phyloP scores from a whole-genome alignment of 768 basidiomycete genomes.

The Boletus rubescentipes region DNA sequence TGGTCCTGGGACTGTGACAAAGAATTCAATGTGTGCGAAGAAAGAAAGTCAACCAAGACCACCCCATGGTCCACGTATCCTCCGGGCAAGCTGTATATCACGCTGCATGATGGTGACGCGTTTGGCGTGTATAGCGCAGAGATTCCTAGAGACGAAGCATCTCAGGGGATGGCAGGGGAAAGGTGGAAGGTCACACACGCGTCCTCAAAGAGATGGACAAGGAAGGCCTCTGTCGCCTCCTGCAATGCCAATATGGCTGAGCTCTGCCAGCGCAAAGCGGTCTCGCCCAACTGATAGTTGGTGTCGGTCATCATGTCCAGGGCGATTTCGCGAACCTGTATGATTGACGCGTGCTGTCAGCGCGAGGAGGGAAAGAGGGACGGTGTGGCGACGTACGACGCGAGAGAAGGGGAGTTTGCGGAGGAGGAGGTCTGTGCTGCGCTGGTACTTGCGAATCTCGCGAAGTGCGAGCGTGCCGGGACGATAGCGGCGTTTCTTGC shows the following conservation, averaged over 20 bases:
- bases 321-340: constrained; percentile 95
- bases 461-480: constrained; percentile 89
- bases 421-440: constrained; percentile 85
- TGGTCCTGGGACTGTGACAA: neutral
- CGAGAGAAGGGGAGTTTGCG: constrained; percentile 91
- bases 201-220: constrained; percentile 97
- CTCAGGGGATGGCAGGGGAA: neutral
- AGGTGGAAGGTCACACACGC: constrained; percentile 62
- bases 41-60: constrained; percentile 50
- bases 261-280: constrained; percentile 88
- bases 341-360: constrained; percentile 1
- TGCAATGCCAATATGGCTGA: constrained; percentile 92
- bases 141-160: constrained; percentile 57
- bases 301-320: constrained; percentile 84
- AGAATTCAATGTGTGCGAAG: neutral
- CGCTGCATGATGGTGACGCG: constrained; percentile 97
- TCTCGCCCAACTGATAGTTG: constrained; percentile 53
- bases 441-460: constrained; percentile 94
- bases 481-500: constrained; percentile 69
- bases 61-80: constrained; percentile 91
- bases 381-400: constrained; percentile 55
- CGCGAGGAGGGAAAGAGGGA: neutral
- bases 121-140: constrained; percentile 97
- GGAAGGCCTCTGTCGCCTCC: constrained; percentile 93
- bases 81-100: constrained; percentile 93